phyloP scores from a whole-genome alignment of 148 eudicot species.

The Chenopodium album region DNA sequence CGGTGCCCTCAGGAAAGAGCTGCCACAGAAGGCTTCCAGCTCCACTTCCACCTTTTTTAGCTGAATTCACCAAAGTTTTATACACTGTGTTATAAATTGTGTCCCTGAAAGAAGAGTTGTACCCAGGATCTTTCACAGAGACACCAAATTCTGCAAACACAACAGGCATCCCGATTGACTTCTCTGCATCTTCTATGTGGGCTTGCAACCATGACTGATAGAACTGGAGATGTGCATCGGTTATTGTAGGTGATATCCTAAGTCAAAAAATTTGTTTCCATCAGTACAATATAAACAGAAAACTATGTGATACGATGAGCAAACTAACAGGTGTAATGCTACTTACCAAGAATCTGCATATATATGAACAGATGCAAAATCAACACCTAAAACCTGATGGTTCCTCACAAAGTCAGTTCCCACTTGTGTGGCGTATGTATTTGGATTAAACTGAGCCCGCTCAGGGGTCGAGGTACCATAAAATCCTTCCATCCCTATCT shows the following conservation, averaged over 20 bases:
- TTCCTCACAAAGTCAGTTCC: slow-evolving; percentile 86
- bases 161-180: slow-evolving; percentile 60
- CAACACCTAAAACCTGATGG: slow-evolving; percentile 77
- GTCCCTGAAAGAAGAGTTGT: slow-evolving; percentile 58
- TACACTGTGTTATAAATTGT: slow-evolving; percentile 47
- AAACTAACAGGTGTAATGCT: neutral
- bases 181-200: slow-evolving; percentile 81
- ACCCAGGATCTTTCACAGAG: slow-evolving; percentile 62
- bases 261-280: neutral
- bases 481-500: slow-evolving; percentile 81
- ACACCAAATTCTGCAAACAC: slow-evolving; percentile 71
- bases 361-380: slow-evolving; percentile 84
- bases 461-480: slow-evolving; percentile 77
- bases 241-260: slow-evolving; percentile 59
- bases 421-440: slow-evolving; percentile 56
- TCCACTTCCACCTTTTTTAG: slow-evolving; percentile 72
- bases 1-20: slow-evolving; percentile 71
- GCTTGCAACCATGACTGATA: slow-evolving; percentile 73
- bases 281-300: neutral
- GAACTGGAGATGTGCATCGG: slow-evolving; percentile 53
- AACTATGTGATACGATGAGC: neutral
- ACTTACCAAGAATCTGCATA: slow-evolving; percentile 82
- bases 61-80: slow-evolving; percentile 47
- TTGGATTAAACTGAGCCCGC: slow-evolving; percentile 58
- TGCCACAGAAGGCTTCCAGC: slow-evolving; percentile 85